Evolutionary conservation across 176 grass and related monocot genomes (phyloP).

Genomic region (Calamus simplicifolius): DNA sequence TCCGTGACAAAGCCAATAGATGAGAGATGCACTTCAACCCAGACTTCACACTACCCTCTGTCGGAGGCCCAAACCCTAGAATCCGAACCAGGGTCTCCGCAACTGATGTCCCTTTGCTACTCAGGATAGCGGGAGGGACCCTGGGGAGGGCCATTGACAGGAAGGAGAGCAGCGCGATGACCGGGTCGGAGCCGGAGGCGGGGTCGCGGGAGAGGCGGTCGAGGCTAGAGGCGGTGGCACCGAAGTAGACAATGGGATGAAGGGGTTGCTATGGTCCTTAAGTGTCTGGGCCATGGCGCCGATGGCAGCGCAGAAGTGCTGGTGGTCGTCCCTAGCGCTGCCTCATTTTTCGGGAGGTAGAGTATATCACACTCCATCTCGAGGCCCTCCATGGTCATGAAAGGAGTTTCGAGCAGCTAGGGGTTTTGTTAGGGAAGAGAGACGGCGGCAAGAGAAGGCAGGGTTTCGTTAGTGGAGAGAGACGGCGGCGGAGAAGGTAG

Average conservation of each 20-base stretch:
- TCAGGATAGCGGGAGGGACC: too few species aligned
- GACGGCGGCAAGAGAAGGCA: too few species aligned
- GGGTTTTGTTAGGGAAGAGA: neutral
- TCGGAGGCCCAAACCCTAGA: too few species aligned
- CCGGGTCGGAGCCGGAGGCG: conserved; percentile 32
- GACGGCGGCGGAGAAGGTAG: too few species aligned
- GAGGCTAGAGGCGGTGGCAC: conserved; percentile 40
- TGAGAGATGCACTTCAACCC: too few species aligned
- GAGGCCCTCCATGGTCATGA: neutral
- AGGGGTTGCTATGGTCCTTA: conserved; percentile 34
- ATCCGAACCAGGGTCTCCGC: too few species aligned
- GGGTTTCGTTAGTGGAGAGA: too few species aligned
- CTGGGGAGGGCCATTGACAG: conserved; percentile 44
- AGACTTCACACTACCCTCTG: too few species aligned
- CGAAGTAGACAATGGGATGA: conserved; percentile 69
- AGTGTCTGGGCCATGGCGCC: conserved; percentile 71
- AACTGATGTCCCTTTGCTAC: too few species aligned
- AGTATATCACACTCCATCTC: neutral
- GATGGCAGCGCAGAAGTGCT: conserved; percentile 74
- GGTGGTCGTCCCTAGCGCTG: conserved; percentile 33
- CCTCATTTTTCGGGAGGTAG: conserved; percentile 9
- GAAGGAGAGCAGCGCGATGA: conserved; percentile 63
- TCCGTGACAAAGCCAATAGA: too few species aligned
- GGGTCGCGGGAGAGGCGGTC: conserved; percentile 42
- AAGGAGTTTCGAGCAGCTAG: neutral